Conservation (phyloP, 495 filamentous ascomycete genomes). For the Aspergillus kassunensis region DNA sequence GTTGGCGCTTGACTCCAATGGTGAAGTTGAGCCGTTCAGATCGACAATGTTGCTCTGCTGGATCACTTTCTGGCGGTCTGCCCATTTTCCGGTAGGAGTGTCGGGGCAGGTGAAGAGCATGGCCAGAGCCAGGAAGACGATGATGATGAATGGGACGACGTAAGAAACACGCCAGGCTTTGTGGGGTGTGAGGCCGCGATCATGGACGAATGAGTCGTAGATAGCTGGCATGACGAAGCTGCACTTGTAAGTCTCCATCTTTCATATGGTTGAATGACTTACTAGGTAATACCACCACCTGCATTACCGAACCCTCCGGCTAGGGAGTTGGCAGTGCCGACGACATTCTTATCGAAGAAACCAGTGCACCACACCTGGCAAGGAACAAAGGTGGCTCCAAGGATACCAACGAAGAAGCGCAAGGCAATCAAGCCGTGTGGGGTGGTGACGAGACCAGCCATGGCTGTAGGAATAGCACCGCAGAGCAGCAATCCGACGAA, state of each 20-base stretch:
- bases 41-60: slow-evolving; percentile 48
- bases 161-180: slow-evolving; percentile 83
- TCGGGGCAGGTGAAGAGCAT: slow-evolving; percentile 76
- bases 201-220: slow-evolving; percentile 67
- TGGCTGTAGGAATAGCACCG: slow-evolving; percentile 77
- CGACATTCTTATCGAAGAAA: slow-evolving; percentile 94
- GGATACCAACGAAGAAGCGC: slow-evolving; percentile 90
- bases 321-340: slow-evolving; percentile 85
- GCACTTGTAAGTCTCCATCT: background rate
- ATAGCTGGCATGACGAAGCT: slow-evolving; percentile 95
- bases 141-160: slow-evolving; percentile 79
- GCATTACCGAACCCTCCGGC: slow-evolving; percentile 86
- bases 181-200: slow-evolving; percentile 54
- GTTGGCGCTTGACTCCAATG: slow-evolving; percentile 35
- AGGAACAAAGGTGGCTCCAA: slow-evolving; percentile 87
- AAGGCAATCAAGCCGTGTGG: slow-evolving; percentile 68
- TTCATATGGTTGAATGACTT: background rate
- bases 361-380: slow-evolving; percentile 96
- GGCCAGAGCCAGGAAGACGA: slow-evolving; percentile 56
- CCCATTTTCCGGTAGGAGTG: slow-evolving; percentile 80
- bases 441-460: slow-evolving; percentile 71
- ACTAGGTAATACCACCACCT: slow-evolving; percentile 79
- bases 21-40: slow-evolving; percentile 27
- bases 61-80: slow-evolving; percentile 54
- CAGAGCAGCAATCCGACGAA: slow-evolving; percentile 72